These are phyloP conservation scores for Dactylellina leptospora DNA, from an alignment of 2,329 filamentous ascomycete genomes.

Conservation along the genomic window DNA sequence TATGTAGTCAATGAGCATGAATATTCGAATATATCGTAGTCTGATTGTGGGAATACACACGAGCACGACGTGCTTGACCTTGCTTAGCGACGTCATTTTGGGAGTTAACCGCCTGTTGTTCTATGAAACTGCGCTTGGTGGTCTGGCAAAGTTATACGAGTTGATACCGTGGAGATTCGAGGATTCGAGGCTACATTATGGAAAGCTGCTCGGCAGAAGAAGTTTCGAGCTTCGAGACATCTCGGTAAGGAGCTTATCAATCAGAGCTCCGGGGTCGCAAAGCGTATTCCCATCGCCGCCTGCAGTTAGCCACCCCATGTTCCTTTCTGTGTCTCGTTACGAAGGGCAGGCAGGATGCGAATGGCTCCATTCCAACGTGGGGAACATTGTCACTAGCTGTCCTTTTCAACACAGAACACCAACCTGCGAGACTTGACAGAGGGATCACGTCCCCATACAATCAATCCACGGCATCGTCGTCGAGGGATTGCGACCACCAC, in stretches of 20 bases:
- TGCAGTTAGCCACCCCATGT: not conserved
- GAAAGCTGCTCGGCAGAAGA: not conserved
- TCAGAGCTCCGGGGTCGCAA: constrained; percentile 25
- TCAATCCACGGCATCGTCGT: not conserved
- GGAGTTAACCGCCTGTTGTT: not conserved
- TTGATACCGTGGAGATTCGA: not conserved
- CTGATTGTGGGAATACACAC: constrained; percentile 62
- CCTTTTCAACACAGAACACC: constrained; percentile 21
- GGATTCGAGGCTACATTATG: constrained; percentile 42
- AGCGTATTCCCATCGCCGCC: not conserved
- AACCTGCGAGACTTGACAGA: not conserved
- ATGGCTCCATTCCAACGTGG: constrained; percentile 30
- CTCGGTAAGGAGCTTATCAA: constrained; percentile 36
- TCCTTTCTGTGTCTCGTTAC: constrained; percentile 22
- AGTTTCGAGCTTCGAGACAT: constrained; percentile 5
- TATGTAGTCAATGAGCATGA: not conserved
- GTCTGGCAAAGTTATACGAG: no score
- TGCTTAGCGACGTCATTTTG: constrained; percentile 70
- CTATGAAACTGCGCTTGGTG: no score
- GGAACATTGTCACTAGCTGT: constrained; percentile 13
- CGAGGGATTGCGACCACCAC: constrained; percentile 13
- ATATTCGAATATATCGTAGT: not conserved
- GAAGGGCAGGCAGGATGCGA: not conserved
- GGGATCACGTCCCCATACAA: not conserved
- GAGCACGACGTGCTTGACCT: constrained; percentile 79